A percentile compares a stretch with the other conserved stretches of the same genome.
These are phyloP conservation scores for Chimonanthus salicifolius DNA, from an alignment of 164 flowering plant genomes.

Conservation along the genomic window DNA sequence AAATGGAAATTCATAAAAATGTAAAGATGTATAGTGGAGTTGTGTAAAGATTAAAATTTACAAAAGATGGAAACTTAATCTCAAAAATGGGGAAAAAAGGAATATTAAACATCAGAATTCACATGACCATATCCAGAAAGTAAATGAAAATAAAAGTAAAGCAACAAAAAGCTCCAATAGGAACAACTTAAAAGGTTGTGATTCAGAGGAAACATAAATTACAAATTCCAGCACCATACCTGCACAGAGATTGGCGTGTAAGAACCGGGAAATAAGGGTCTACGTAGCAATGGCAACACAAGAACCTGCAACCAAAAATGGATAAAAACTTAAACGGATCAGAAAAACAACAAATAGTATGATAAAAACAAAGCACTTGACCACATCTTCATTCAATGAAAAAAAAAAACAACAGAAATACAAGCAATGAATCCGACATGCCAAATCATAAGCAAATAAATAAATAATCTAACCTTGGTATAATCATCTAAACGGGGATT, in stretches of 20 bases:
- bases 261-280: constrained; percentile 96
- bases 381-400: not conserved
- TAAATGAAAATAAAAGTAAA: not conserved
- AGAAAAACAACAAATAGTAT: not conserved
- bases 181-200: not conserved
- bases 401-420: not conserved
- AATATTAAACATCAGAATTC: not conserved
- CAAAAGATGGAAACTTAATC: not conserved
- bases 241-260: constrained; percentile 94
- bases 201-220: not conserved
- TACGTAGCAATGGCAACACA: constrained; percentile 79
- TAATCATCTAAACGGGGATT: constrained; percentile 75
- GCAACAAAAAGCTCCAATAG: not conserved
- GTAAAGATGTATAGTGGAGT: not conserved
- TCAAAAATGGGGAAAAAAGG: too few relatives aligned
- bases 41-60: too few relatives aligned
- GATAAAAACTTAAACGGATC: not conserved
- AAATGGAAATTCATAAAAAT: too few relatives aligned
- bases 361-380: not conserved
- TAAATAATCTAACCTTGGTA: constrained; percentile 42
- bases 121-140: not conserved
- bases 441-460: not conserved
- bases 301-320: constrained; percentile 54
- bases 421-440: not conserved
- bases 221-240: constrained; percentile 40